Evolutionary conservation across 257 asterid species (phyloP), one percentile per base, ranked within the genome.

Genomic region (Nicotiana tabacum): DNA sequence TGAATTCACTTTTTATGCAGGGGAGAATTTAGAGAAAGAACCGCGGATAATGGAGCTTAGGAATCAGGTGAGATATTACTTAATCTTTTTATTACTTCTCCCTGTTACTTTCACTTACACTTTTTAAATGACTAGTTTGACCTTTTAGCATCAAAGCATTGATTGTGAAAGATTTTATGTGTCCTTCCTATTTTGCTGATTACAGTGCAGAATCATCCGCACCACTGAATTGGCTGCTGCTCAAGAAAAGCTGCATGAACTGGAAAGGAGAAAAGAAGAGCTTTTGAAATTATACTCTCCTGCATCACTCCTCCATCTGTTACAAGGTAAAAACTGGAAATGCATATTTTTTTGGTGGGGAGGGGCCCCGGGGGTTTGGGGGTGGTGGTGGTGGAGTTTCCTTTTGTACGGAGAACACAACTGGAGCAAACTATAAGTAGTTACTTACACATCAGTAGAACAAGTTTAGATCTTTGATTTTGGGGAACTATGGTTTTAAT

Each of bases 151-250:
- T 68, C 12, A 11, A 16, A 66, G 30, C 64, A 18, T 65, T 65
- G 33, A 57, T 56, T 21, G 62, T 77, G 67, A 81, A 68, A 66
- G 37, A 0, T 7, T 16, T 58, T 33, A 83, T 82, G 66, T 83
- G 35, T 82, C n/a, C 82, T 66, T 62, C 65, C 78, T 68, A 16
- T 78, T 83, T 81, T 86, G 72, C 81, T 90, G 82, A 57, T 27
- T 88, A 81, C 94, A 96, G 99, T 94, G 99, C 88, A 90, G 93
- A 87, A 92, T 96, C 82, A 96, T 96, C 83, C 94, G 97, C 74
- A 96, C 99, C 33, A 87, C 98, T 37, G 99, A 96, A 87, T 89
- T 96, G 84, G 99, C 98, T 86, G 87, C 97, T 88, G 98, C 99
- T 80, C 97, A 90, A 89, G 98, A 96, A 88, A 96, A 89, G 66